Evolutionary conservation across 1,139 yeast species (phyloP).

Genomic region (Candida buenavistaensis): DNA sequence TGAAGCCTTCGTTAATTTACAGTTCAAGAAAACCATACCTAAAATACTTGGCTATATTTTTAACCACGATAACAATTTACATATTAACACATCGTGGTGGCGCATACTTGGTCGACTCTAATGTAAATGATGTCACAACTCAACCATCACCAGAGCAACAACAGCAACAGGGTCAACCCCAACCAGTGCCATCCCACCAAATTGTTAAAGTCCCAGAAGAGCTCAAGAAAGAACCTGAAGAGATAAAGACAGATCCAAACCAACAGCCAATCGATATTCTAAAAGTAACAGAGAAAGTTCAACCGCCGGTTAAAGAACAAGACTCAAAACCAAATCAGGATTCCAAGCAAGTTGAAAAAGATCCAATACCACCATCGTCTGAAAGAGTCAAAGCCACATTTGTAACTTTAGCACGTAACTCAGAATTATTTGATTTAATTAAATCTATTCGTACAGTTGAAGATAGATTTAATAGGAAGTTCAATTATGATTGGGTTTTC

Average conservation of each 20-base stretch:
- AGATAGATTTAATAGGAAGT: slow-evolving; percentile 68
- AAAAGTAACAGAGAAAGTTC: slow-evolving; percentile 1
- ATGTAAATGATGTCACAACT: neutral
- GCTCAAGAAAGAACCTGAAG: slow-evolving; percentile 5
- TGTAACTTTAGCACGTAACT: slow-evolving; percentile 61
- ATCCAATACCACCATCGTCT: neutral
- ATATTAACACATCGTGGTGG: slow-evolving; percentile 8
- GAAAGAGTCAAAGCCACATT: slow-evolving; percentile 57
- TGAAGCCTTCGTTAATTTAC: slow-evolving; percentile 8
- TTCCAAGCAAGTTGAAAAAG: neutral
- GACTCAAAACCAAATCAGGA: too few species aligned
- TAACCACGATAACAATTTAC: slow-evolving; percentile 10
- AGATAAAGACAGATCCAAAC: slow-evolving; percentile 2
- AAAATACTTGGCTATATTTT: slow-evolving; percentile 11
- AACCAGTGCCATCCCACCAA: slow-evolving; percentile 2
- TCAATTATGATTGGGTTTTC: slow-evolving; percentile 79
- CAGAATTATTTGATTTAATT: slow-evolving; percentile 63
- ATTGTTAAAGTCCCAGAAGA: slow-evolving; percentile 8
- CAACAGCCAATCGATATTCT: slow-evolving; percentile 4
- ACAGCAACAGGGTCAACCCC: slow-evolving; percentile 6
- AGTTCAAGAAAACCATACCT: slow-evolving; percentile 11
- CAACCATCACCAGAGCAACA: slow-evolving; percentile 4
- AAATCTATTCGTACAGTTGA: slow-evolving; percentile 68
- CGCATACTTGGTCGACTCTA: neutral
- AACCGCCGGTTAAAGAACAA: neutral